Percentiles rank a stretch among this genome's conserved stretches.
phyloP scores from a whole-genome alignment of 495 filamentous ascomycete genomes.

The Podospora anserina region DNA sequence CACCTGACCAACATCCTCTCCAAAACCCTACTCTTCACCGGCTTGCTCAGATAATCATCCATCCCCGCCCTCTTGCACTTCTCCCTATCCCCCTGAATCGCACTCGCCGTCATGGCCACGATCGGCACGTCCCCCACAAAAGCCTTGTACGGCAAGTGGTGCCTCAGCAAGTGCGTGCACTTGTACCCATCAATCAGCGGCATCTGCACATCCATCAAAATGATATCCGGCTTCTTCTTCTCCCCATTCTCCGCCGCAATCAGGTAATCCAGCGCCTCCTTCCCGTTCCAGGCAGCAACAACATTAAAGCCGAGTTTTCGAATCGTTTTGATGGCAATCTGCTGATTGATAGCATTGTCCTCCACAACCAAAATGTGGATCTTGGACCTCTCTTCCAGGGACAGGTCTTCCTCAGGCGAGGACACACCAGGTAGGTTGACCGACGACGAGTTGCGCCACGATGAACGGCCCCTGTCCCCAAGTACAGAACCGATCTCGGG shows the following conservation, averaged over 20 bases:
- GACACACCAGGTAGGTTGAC: constrained; percentile 28
- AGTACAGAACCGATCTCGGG: constrained; percentile 23
- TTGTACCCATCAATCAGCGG: constrained; percentile 76
- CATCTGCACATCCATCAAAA: constrained; percentile 88
- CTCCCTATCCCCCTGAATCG: constrained; percentile 76
- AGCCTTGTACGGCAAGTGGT: constrained; percentile 54
- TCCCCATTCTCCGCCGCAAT: constrained; percentile 33
- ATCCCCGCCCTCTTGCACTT: constrained; percentile 75
- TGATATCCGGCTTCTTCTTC: constrained; percentile 63
- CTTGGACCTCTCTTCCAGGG: constrained; percentile 48
- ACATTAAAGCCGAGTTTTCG: constrained; percentile 72
- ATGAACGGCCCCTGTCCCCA: constrained; percentile 31
- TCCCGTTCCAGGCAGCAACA: constrained; percentile 68
- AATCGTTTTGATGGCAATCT: constrained; percentile 72
- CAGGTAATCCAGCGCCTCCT: constrained; percentile 71
- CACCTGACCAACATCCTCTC: constrained; percentile 70
- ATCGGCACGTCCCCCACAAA: constrained; percentile 60
- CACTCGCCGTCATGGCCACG: constrained; percentile 77
- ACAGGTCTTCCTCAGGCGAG: constrained; percentile 37
- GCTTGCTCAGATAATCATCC: constrained; percentile 82
- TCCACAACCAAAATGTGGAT: constrained; percentile 71
- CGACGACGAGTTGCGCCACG: constrained; percentile 34
- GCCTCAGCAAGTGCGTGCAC: constrained; percentile 68
- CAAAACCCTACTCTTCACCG: constrained; percentile 63
- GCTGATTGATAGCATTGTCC: constrained; percentile 77